phyloP scores from a whole-genome alignment of 1,284 basidiomycete genomes.

The Cryptococcus maquisensis region DNA sequence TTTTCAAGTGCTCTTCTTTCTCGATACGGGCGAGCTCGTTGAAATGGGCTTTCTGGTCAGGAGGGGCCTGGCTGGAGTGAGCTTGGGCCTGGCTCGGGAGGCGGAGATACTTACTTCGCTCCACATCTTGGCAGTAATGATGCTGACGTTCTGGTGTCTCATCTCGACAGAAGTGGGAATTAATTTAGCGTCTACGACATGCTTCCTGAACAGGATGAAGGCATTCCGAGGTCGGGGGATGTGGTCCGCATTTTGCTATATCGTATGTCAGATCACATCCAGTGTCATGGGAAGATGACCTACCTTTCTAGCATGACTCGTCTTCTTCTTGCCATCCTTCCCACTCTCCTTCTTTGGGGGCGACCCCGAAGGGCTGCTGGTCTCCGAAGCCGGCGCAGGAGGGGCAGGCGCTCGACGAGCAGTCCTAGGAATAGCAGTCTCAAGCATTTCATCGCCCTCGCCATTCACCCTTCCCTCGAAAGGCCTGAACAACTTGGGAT shows the following conservation, averaged over 20 bases:
- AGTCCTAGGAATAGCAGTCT: slow-evolving; percentile 8
- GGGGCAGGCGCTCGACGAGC: background rate
- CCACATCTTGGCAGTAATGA: slow-evolving; percentile 46
- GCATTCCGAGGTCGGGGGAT: slow-evolving; percentile 90
- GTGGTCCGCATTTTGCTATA: slow-evolving; percentile 57
- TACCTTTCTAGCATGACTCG: slow-evolving; percentile 42
- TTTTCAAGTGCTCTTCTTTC: slow-evolving; percentile 68
- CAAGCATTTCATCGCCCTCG: slow-evolving; percentile 7
- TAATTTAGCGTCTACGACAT: slow-evolving; percentile 72
- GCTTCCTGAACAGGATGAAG: slow-evolving; percentile 89
- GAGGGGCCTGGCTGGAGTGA: slow-evolving; percentile 22
- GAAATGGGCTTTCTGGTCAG: slow-evolving; percentile 55
- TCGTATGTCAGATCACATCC: background rate
- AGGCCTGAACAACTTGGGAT: slow-evolving; percentile 24
- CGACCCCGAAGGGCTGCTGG: background rate
- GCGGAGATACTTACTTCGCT: slow-evolving; percentile 27
- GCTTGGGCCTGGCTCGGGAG: slow-evolving; percentile 14
- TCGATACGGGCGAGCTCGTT: slow-evolving; percentile 68
- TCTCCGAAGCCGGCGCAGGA: background rate
- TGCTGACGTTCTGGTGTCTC: slow-evolving; percentile 62
- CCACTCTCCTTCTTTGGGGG: background rate
- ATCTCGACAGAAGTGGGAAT: slow-evolving; percentile 77
- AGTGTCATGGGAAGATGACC: background rate
- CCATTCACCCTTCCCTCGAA: slow-evolving; percentile 5
- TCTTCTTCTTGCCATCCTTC: slow-evolving; percentile 23